phyloP scores from a whole-genome alignment of 768 basidiomycete species.

The Tremella fuciformis region DNA sequence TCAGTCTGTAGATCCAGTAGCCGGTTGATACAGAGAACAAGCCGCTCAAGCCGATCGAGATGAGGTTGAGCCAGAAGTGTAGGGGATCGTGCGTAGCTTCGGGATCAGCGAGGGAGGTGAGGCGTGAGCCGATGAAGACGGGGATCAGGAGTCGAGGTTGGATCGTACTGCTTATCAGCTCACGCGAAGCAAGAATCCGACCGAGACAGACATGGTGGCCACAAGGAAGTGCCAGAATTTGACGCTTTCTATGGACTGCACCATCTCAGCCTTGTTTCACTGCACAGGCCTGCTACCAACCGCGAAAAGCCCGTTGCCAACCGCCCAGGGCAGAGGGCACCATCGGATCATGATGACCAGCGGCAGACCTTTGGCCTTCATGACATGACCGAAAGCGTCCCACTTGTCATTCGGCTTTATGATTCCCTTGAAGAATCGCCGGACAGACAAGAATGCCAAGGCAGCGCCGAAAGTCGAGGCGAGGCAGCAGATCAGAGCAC shows the following conservation, averaged over 20 bases:
- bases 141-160: constrained; percentile 48
- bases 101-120: constrained; percentile 43
- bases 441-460: constrained; percentile 45
- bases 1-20: constrained; percentile 46
- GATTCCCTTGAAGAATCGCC: constrained; percentile 48
- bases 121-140: constrained; percentile 51
- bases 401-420: constrained; percentile 44
- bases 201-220: constrained; percentile 41
- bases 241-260: constrained; percentile 49
- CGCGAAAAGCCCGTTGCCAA: constrained; percentile 51
- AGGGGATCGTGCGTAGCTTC: constrained; percentile 33
- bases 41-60: constrained; percentile 36
- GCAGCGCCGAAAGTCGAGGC: constrained; percentile 40
- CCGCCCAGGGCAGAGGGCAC: constrained; percentile 50
- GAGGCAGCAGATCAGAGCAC: constrained; percentile 34
- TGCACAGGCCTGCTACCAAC: constrained; percentile 25
- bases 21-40: constrained; percentile 40
- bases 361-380: constrained; percentile 47
- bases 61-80: constrained; percentile 47
- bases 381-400: constrained; percentile 50
- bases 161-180: constrained; percentile 22
- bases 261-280: not conserved
- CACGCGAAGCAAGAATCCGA: not conserved
- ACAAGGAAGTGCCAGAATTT: constrained; percentile 48
- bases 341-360: constrained; percentile 51